Evolutionary conservation across 345 rosid genomes (phyloP).

Genomic region (Sonneratia caseolaris): DNA sequence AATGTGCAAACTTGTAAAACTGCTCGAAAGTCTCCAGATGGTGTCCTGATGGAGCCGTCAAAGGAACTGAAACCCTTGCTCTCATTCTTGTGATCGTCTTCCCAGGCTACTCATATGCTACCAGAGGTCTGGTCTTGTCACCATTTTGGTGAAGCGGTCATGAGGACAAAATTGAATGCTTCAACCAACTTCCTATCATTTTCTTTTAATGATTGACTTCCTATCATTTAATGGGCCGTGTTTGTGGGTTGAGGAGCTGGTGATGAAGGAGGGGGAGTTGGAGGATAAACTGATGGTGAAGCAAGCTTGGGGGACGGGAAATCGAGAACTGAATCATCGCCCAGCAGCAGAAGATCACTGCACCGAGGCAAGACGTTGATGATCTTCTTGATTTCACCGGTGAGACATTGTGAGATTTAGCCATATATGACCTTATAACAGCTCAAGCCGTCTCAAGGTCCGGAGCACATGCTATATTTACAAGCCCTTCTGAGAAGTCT

Average conservation of each 20-base stretch:
- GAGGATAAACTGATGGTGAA: conserved; percentile 62
- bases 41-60: conserved; percentile 58
- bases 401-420: conserved; percentile 34
- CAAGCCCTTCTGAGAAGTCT: background rate
- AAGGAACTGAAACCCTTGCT: conserved; percentile 59
- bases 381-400: conserved; percentile 71
- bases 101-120: conserved; percentile 54
- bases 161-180: background rate
- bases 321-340: conserved; percentile 61
- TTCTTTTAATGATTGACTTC: background rate
- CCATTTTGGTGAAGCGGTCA: background rate
- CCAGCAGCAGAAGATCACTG: conserved; percentile 57
- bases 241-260: conserved; percentile 73
- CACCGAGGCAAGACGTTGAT: conserved; percentile 76
- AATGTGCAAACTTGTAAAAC: conserved; percentile 87
- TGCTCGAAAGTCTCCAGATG: conserved; percentile 73
- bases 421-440: background rate
- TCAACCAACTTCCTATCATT: background rate
- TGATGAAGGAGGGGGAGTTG: conserved; percentile 72
- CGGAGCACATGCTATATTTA: background rate
- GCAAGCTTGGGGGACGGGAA: conserved; percentile 49
- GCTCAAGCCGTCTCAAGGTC: background rate
- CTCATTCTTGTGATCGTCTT: conserved; percentile 55
- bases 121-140: conserved; percentile 45
- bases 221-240: background rate